A percentile compares a stretch with the other conserved stretches of the same genome.
phyloP scores from a whole-genome alignment of 495 filamentous ascomycete genomes.

The Lophiotrema nucula region DNA sequence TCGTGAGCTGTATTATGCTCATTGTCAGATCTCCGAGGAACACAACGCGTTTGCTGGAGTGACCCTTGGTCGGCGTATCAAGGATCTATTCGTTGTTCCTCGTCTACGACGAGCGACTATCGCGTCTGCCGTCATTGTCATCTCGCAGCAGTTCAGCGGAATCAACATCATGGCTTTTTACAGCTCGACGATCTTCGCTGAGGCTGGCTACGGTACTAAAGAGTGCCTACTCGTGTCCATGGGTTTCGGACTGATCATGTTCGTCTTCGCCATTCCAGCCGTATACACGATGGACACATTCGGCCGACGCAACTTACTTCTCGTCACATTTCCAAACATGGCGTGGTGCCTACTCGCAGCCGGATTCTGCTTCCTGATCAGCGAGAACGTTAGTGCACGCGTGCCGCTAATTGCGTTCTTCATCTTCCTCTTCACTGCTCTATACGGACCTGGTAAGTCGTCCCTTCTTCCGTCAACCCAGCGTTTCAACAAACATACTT shows the following conservation, averaged over 20 bases:
- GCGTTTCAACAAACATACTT: neutral
- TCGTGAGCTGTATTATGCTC: constrained; percentile 21
- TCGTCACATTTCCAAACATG: constrained; percentile 34
- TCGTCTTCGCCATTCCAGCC: neutral
- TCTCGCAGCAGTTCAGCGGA: constrained; percentile 17
- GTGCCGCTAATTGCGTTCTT: constrained; percentile 14
- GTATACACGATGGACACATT: neutral
- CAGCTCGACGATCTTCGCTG: constrained; percentile 5
- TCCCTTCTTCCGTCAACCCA: neutral
- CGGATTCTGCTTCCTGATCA: constrained; percentile 30
- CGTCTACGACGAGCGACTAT: constrained; percentile 21
- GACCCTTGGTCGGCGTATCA: neutral
- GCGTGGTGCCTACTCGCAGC: constrained; percentile 24
- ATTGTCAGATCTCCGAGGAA: constrained; percentile 15
- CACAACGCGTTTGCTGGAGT: too few relatives aligned
- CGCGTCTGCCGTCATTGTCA: constrained; percentile 8
- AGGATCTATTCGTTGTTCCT: constrained; percentile 21
- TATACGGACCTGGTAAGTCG: neutral
- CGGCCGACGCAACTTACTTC: constrained; percentile 7
- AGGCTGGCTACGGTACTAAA: constrained; percentile 2
- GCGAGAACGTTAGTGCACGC: constrained; percentile 2
- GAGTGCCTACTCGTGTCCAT: neutral
- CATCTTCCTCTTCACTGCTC: too few relatives aligned
- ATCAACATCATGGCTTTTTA: constrained; percentile 8
- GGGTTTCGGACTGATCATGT: constrained; percentile 3